A percentile compares a stretch with the other conserved stretches of the same genome.
phyloP scores from a whole-genome alignment of 495 filamentous ascomycete species.

The Xylaria venustula region DNA sequence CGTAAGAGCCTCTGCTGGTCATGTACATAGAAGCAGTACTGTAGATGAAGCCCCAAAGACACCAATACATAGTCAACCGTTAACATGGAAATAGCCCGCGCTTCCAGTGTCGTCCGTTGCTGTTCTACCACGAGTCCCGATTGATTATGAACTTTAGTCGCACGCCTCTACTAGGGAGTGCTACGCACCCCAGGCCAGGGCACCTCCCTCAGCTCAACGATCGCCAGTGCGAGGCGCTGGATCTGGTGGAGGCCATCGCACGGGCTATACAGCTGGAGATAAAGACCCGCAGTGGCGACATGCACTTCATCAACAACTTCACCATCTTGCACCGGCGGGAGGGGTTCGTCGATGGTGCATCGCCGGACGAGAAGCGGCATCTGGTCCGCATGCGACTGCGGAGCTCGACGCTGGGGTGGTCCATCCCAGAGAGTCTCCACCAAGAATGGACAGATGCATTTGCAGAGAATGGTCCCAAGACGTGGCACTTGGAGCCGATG shows the following conservation, averaged over 20 bases:
- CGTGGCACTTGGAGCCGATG: constrained; percentile 54
- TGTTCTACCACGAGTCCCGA: constrained; percentile 55
- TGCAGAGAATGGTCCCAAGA: constrained; percentile 34
- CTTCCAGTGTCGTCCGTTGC: constrained; percentile 54
- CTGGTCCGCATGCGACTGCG: constrained; percentile 53
- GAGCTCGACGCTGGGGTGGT: constrained; percentile 43
- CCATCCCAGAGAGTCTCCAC: constrained; percentile 41
- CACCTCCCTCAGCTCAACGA: constrained; percentile 56
- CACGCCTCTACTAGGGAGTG: constrained; percentile 56
- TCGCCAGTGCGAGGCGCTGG: constrained; percentile 60
- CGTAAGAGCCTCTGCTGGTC: constrained; percentile 10
- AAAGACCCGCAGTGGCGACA: constrained; percentile 59
- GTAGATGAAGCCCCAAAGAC: neutral
- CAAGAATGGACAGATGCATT: constrained; percentile 48
- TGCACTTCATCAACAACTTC: constrained; percentile 76
- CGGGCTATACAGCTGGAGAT: constrained; percentile 55
- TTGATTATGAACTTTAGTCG: constrained; percentile 62
- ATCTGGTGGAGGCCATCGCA: constrained; percentile 61
- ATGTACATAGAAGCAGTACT: no score
- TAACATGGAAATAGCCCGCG: constrained; percentile 34
- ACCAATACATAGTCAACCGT: neutral
- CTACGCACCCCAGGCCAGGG: constrained; percentile 51
- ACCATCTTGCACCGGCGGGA: constrained; percentile 66
- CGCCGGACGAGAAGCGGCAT: constrained; percentile 42
- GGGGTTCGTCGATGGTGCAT: constrained; percentile 54